Percentiles rank a stretch among this genome's conserved stretches.
Conservation (phyloP, 192 early-diverging fungal species). For the Backusella westeae region DNA sequence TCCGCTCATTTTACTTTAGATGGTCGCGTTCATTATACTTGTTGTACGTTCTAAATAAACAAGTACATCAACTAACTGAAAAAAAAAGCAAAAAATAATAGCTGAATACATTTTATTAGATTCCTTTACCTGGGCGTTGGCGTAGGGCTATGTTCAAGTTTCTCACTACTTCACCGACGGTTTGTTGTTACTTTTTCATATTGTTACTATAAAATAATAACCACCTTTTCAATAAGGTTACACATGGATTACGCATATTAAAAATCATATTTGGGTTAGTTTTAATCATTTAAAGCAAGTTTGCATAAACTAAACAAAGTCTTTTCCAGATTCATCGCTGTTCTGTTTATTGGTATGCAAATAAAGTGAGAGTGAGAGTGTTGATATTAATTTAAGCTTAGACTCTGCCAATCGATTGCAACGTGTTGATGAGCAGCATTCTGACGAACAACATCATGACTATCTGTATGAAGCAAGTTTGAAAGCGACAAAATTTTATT, state of each 20-base stretch:
- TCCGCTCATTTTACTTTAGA: not conserved
- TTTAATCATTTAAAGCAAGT: not conserved
- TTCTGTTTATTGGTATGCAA: conserved; percentile 54
- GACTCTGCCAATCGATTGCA: conserved; percentile 52
- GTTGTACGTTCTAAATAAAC: conserved; percentile 13
- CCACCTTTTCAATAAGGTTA: conserved; percentile 9
- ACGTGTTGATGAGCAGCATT: conserved; percentile 24
- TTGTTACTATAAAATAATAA: not conserved
- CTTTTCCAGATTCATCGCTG: conserved; percentile 47
- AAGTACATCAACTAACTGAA: not conserved
- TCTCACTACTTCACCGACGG: conserved; percentile 40
- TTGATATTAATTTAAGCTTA: conserved; percentile 19
- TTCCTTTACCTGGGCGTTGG: conserved; percentile 50
- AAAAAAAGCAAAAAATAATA: not conserved
- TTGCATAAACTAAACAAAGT: not conserved
- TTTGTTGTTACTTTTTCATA: conserved; percentile 11
- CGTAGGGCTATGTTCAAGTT: conserved; percentile 48
- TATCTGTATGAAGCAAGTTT: conserved; percentile 34
- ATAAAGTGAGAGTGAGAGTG: not conserved
- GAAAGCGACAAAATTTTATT: conserved; percentile 53
- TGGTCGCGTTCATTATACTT: conserved; percentile 25
- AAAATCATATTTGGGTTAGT: conserved; percentile 57
- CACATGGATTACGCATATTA: conserved; percentile 32
- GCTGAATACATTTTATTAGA: conserved; percentile 18
- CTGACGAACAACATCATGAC: conserved; percentile 30